Percentiles rank a stretch among this genome's conserved stretches.
Conservation (phyloP, 2,329 filamentous ascomycete genomes). For the Scleromitrula shiraiana region DNA sequence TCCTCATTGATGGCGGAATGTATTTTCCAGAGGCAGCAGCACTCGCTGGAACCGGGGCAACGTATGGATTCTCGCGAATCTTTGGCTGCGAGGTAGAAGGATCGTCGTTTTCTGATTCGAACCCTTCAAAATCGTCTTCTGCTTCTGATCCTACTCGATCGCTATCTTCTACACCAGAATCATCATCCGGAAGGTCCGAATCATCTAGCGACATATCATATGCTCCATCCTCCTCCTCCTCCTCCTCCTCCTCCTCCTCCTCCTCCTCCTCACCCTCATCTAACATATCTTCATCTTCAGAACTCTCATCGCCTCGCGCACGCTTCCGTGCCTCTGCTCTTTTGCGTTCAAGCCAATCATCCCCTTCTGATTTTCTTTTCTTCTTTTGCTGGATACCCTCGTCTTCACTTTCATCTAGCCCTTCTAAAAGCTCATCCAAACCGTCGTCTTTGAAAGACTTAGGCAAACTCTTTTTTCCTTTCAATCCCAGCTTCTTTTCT, state of each 20-base stretch:
- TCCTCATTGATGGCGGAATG: slow-evolving; percentile 76
- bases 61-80: slow-evolving; percentile 77
- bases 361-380: slow-evolving; percentile 49
- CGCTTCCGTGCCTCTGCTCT: slow-evolving; percentile 37
- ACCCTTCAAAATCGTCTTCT: slow-evolving; percentile 34
- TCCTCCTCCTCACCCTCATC: slow-evolving; percentile 17
- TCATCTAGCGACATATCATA: slow-evolving; percentile 26
- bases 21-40: slow-evolving; percentile 62
- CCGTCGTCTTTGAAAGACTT: slow-evolving; percentile 76
- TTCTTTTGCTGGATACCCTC: slow-evolving; percentile 40
- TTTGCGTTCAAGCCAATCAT: slow-evolving; percentile 54
- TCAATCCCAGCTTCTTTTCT: slow-evolving; percentile 80
- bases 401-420: slow-evolving; percentile 48
- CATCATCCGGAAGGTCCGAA: slow-evolving; percentile 26
- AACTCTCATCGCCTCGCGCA: slow-evolving; percentile 2
- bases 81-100: slow-evolving; percentile 34
- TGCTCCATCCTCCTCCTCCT: slow-evolving; percentile 27
- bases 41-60: slow-evolving; percentile 54
- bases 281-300: slow-evolving; percentile 2
- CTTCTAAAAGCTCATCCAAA: slow-evolving; percentile 62
- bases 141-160: slow-evolving; percentile 27
- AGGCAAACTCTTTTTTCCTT: slow-evolving; percentile 60
- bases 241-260: slow-evolving; percentile 23
- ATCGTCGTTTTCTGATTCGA: slow-evolving; percentile 32
- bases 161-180: slow-evolving; percentile 30